Base-by-base conservation (phyloP, 2,329 filamentous ascomycete species). In the Cytospora piceicola region DNA sequence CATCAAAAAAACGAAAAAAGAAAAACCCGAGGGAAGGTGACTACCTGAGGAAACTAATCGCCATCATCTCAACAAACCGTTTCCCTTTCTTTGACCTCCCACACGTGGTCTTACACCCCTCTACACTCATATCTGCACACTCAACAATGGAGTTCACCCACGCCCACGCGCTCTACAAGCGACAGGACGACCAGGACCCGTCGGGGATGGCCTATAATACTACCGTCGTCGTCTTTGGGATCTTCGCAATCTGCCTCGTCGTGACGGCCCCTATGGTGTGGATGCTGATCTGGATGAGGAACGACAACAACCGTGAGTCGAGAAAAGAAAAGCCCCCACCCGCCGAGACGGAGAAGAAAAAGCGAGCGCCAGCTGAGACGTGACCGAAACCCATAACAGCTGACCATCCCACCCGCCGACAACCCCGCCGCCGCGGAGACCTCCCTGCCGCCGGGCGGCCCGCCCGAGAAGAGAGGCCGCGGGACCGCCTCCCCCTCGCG, bases 261-360 rank as follows among this genome's bases (percentile, higher is more conserved):
- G 15, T 42, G 22, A 61, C 42, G 32, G 12, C 46, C 11, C 58
- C 58, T 17, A 49, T 60, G 27, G 12, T 60, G 5, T 60, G 58
- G 58, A 52, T 60, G 20, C n/a, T 60, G 27, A 34, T 29, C 29
- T 29, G 27, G 46, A 53, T 53, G 46, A 46, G 46, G 6, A 53
- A 60, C 46, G 46, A 60, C 46, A 30, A 29, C 46, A 60, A 60
- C 12, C 20, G 42, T 29, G 30, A 60, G 46, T 30, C 11, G 4
- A 39, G 12, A 15, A 39, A 39, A 17, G 58, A 34, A 11, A 60
- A 24, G 32, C 8, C n/a, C n/a, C n/a, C n/a, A n/a, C n/a, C 4
- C 17, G 34, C 42, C 20, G 20, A 46, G 42, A 22, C 7, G n/a
- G 42, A 22, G 8, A 15, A 46, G 42, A 46, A 1, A n/a, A 3